Base-by-base conservation (phyloP, 78 protist genomes). In the Dictyostelium purpureum region DNA sequence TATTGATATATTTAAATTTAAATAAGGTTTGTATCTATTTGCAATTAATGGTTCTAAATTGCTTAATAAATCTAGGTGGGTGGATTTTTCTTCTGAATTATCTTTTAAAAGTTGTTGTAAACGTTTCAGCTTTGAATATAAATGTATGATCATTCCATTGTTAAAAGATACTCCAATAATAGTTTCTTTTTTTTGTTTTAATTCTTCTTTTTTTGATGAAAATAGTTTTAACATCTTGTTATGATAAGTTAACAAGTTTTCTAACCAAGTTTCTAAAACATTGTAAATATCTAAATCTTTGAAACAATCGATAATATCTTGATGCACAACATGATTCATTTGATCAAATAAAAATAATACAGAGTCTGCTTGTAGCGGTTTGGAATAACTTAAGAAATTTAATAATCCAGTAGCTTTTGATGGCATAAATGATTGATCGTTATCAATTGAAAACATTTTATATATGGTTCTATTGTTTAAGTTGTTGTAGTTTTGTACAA, bases 391-490 rank as follows among this genome's bases (percentile, higher is more conserved):
- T 63, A 63, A 63, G 26, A 33, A 33, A 63, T 63, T 63, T 14
- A 10, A 14, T 33, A 43, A 61, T 14, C 40, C 38, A 3, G 33
- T 33, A 16, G 26, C 71, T 6, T 31, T 28, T 31, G 71, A 63
- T 16, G 71, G 71, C 71, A 63, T 63, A 63, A 63, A 63, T 16
- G 26, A 16, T 63, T 63, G 71, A 63, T 63, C 71, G 26, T 63
- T 37, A 16, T 63, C 71, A 33, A 63, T 63, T 33, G 71, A 35
- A 33, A 63, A 33, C 1, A 63, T 2, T 31, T 42, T 26, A 63
- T 63, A 63, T 37, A 31, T 12, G 26, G 26, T 11, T 63, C 33
- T 26, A 61, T 61, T 61, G 6, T 9, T 3, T 10, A 1, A 26
- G 28, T n/a, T n/a, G n/a, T n/a, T n/a, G n/a, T n/a, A n/a, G 6